Base-by-base conservation (phyloP, 1,139 yeast genomes). In the Pichia sp. region DNA sequence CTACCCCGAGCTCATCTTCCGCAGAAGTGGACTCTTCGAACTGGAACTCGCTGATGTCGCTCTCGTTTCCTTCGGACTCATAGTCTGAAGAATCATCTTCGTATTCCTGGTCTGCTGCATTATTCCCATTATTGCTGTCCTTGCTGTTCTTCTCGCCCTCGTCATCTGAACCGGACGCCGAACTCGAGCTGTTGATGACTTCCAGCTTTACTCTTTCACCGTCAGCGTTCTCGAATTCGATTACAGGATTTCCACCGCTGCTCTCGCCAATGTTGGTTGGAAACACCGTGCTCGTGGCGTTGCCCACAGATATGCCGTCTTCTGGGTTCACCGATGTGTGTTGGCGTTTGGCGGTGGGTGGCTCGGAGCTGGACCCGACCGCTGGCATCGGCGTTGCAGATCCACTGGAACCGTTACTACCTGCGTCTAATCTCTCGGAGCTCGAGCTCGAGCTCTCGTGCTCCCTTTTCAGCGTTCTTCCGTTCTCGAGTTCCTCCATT, bases 41-140 rank as follows among this genome's bases (percentile, higher is more conserved):
- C 5, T 48, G 50, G 33, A 52, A 53, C 40, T 58, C 63, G 27
- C 54, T 52, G 4, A 61, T 47, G 33, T 57, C 62, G 36, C 55
- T 56, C 6, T 41, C 55, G 10, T 50, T 45, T 45, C 16, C 34
- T 10, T 27, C 40, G 8, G 47, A 34, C 12, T 51, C 51, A 2
- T 46, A 27, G 34, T 51, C 51, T 29, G 27, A 24, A 6, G n/a
- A n/a, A 33, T 44, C 49, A 16, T 45, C 46, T 9, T 45, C 49
- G 17, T 14, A 14, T 4, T 48, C 36, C 2, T 24, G 30, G 7
- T 30, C 20, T 16, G 20, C 34, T n/a, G 46, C 16, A 16, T 14
- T 5, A n/a, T 29, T 41, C 8, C 16, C 45, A 14, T 29, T 10
- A 27, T n/a, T 38, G 4, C 6, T 36, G 9, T 31, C 17, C 17